phyloP scores from a whole-genome alignment of 2,329 filamentous ascomycete species.

The Exophiala xenobiotica region DNA sequence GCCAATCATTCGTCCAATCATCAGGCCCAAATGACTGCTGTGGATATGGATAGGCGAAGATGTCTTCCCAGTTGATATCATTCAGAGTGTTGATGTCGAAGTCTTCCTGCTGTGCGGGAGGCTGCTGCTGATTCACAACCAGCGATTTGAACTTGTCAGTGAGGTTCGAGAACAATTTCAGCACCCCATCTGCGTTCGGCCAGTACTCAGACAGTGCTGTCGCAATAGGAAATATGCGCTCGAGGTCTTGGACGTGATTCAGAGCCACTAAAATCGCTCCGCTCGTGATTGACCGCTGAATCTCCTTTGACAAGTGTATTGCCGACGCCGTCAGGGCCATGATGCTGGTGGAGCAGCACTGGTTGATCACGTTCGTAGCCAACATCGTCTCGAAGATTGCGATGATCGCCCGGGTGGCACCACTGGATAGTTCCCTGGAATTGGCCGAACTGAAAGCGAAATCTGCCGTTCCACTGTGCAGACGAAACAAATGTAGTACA shows the following conservation, averaged over 20 bases:
- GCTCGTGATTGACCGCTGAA: not conserved
- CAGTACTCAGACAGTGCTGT: conserved; percentile 3
- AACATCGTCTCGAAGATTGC: conserved; percentile 10
- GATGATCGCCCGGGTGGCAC: conserved; percentile 5
- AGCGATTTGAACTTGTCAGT: conserved; percentile 2
- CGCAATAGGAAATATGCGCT: conserved; percentile 1
- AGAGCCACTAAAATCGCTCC: not conserved
- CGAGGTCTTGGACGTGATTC: not conserved
- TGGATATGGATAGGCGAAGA: not conserved
- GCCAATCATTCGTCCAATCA: not conserved
- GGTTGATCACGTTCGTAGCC: not conserved
- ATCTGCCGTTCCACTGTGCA: not conserved
- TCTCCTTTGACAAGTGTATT: not conserved
- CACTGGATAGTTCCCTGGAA: not conserved
- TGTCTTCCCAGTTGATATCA: not conserved
- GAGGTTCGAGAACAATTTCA: not conserved
- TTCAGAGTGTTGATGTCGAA: not conserved
- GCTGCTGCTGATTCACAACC: not conserved
- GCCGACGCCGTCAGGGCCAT: conserved; percentile 1
- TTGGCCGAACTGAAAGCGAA: not conserved
- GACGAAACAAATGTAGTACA: conserved; percentile 9
- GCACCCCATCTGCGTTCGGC: conserved; percentile 3
- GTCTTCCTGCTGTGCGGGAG: not conserved
- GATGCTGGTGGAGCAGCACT: conserved; percentile 7
- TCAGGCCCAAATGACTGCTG: not conserved